A percentile compares a stretch with the other conserved stretches of the same genome.
Evolutionary conservation across 768 basidiomycete genomes (phyloP).

Genomic region (Auriscalpium orientale): DNA sequence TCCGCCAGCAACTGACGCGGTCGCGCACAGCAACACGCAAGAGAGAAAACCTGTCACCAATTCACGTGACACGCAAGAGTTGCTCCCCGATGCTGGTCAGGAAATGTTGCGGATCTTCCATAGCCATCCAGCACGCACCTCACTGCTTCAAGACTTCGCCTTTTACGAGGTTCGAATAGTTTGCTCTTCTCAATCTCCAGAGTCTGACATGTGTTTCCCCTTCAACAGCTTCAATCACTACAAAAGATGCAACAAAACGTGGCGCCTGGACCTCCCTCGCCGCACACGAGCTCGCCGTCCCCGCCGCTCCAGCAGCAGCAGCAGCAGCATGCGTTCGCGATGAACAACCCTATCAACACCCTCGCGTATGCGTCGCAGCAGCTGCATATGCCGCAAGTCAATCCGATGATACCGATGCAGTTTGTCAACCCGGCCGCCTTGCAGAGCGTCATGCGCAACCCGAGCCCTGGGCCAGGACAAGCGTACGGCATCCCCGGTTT

Average conservation of each 20-base stretch:
- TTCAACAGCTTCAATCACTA: conserved; percentile 68
- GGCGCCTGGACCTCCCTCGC: conserved; percentile 27
- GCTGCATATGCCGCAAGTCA: conserved; percentile 46
- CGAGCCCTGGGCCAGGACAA: conserved; percentile 51
- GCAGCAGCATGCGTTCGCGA: conserved; percentile 41
- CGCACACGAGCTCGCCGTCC: conserved; percentile 22
- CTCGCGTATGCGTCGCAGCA: conserved; percentile 42
- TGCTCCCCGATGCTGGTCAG: conserved; percentile 91
- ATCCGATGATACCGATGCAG: conserved; percentile 58
- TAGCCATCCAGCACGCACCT: conserved; percentile 87
- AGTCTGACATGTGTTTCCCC: conserved; percentile 1
- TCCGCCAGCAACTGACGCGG: neutral
- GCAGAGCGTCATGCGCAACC: conserved; percentile 82
- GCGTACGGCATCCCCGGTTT: conserved; percentile 21
- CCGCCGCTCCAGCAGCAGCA: conserved; percentile 36
- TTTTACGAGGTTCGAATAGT: conserved; percentile 68
- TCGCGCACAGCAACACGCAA: conserved; percentile 75
- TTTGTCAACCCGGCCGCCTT: conserved; percentile 65
- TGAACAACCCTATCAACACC: conserved; percentile 40
- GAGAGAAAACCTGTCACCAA: conserved; percentile 99
- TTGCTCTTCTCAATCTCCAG: neutral
- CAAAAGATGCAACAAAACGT: conserved; percentile 47
- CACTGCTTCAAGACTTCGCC: conserved; percentile 87
- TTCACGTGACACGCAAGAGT: conserved; percentile 94
- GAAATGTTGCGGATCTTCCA: conserved; percentile 97